phyloP scores from a whole-genome alignment of 139 green algal species.

The Trebouxia sp. region DNA sequence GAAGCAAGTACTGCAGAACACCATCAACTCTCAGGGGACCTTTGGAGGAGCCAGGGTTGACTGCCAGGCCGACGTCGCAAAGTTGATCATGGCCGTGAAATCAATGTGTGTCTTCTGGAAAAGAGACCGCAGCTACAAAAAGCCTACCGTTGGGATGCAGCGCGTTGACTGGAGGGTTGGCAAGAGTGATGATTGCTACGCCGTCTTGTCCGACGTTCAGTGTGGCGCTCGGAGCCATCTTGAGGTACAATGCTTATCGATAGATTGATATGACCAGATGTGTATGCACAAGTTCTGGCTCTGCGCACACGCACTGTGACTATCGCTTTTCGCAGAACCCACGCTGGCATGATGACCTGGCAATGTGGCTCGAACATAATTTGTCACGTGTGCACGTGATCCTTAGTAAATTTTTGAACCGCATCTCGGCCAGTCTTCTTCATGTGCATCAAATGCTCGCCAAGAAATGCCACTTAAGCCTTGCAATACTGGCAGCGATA shows the following conservation, averaged over 20 bases:
- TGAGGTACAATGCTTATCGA: background rate
- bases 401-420: too few species aligned
- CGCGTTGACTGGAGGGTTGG: conserved; percentile 95
- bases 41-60: background rate
- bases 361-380: background rate
- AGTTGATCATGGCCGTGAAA: background rate
- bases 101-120: too few species aligned
- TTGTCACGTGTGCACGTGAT: too few species aligned
- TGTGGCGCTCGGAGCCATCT: conserved; percentile 10
- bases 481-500: too few species aligned
- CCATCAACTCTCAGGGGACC: background rate
- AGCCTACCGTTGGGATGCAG: conserved; percentile 79
- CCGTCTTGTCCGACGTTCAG: conserved; percentile 56
- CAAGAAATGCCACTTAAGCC: too few species aligned
- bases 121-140: background rate
- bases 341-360: background rate
- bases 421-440: too few species aligned
- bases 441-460: too few species aligned
- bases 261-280: too few species aligned
- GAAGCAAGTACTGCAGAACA: conserved; percentile 73
- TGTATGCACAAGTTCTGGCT: too few species aligned
- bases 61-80: background rate
- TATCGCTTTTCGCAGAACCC: too few species aligned
- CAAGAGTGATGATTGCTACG: conserved; percentile 88
- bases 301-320: too few species aligned